Evolutionary conservation across 257 asterid species (phyloP).

Genomic region (Nicotiana benthamiana): DNA sequence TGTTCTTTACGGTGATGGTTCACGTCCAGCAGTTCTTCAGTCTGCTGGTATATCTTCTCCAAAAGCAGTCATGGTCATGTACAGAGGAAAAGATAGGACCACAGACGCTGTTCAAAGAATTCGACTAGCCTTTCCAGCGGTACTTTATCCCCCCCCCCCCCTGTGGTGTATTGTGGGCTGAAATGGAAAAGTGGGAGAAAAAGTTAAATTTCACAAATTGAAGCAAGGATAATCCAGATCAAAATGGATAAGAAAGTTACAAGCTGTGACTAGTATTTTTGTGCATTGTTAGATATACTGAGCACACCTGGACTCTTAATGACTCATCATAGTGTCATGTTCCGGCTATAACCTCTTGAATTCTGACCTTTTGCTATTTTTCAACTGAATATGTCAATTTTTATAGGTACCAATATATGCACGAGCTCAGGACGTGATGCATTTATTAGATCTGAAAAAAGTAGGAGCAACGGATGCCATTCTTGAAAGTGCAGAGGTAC

Average conservation of each 20-base stretch:
- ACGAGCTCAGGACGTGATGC: conserved; percentile 84
- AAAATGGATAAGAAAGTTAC: neutral
- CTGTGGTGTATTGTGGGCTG: neutral
- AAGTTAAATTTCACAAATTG: conserved; percentile 1
- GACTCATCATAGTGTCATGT: neutral
- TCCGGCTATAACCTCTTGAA: neutral
- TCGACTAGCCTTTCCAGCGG: conserved; percentile 89
- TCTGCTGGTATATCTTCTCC: conserved; percentile 92
- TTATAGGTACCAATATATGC: conserved; percentile 83
- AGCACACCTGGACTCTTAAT: neutral
- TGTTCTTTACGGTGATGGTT: conserved; percentile 89
- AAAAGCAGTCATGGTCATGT: conserved; percentile 94
- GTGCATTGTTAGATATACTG: neutral
- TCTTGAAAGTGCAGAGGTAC: conserved; percentile 94
- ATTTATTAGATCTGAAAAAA: conserved; percentile 78
- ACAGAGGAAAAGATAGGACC: conserved; percentile 61
- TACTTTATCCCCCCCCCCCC: conserved; percentile 19
- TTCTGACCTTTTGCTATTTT: neutral
- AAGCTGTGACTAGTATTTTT: neutral
- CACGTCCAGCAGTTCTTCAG: conserved; percentile 94
- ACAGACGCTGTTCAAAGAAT: conserved; percentile 82
- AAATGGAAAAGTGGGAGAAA: neutral
- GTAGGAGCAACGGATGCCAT: conserved; percentile 95
- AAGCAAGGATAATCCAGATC: neutral
- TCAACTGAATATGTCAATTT: neutral